Conservation (phyloP, 371 early-diverging fungal species). For the Smittium culicis region DNA sequence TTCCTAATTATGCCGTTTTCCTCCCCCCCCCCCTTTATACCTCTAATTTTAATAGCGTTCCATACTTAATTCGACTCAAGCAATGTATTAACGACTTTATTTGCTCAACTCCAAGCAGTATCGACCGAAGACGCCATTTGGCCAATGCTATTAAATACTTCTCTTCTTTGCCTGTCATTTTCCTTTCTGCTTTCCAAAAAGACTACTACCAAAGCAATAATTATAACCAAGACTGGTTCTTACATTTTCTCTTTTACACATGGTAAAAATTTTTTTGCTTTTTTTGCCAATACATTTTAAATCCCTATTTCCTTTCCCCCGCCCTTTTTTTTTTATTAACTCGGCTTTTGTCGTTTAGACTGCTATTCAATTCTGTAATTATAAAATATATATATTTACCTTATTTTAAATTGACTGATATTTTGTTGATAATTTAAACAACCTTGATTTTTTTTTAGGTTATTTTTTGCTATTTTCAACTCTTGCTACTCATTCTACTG, state of each 20-base stretch:
- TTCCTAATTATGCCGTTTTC: conserved; percentile 2
- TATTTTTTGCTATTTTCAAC: conserved; percentile 51
- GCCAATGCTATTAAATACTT: conserved; percentile 77
- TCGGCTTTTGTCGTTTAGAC: too few species aligned
- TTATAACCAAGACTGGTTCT: conserved; percentile 6
- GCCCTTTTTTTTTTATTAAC: conserved; percentile 18
- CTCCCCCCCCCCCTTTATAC: neutral
- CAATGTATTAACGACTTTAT: conserved; percentile 38
- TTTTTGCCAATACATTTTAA: too few species aligned
- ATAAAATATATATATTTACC: too few species aligned
- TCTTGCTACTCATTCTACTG: conserved; percentile 86
- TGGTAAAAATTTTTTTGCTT: conserved; percentile 13
- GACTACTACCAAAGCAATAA: conserved; percentile 25
- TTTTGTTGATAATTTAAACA: too few species aligned
- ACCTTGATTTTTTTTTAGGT: conserved; percentile 20
- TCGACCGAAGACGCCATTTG: conserved; percentile 43
- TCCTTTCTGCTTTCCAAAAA: conserved; percentile 50
- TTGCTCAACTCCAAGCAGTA: conserved; percentile 12
- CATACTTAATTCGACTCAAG: conserved; percentile 70
- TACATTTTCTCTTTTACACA: neutral
- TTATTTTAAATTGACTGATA: too few species aligned
- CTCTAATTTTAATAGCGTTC: conserved; percentile 29
- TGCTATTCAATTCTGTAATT: too few species aligned
- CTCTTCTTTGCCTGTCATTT: conserved; percentile 73
- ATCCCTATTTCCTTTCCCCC: neutral